Base-by-base conservation (phyloP, 1,139 yeast genomes). In the Entelexis sorbosivorans region DNA sequence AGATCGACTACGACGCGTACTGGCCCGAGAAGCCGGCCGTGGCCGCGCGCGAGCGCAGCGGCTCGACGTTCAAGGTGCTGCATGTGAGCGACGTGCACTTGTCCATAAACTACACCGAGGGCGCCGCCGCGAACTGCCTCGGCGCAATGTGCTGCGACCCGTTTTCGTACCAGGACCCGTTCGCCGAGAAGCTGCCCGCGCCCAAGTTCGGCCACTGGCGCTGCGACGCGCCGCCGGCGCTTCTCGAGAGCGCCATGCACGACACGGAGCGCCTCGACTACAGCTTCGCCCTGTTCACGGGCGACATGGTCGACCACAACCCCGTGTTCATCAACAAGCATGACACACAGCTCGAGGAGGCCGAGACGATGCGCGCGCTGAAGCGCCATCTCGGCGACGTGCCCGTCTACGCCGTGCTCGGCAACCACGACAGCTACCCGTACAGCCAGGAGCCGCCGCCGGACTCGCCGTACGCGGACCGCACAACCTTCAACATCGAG, bases 391-490 rank as follows among this genome's bases (percentile, higher is more conserved):
- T 82, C 56, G 69, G 73, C 13, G 69, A 75, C 50, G 65, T 78
- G 17, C 82, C 86, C 2, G 76, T 82, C n/a, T 80, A 69, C 61
- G 74, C 86, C 11, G 78, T 77, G 32, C 68, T 82, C 59, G 88
- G 89, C 17, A 81, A 81, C 64, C 88, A 82, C 63, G 88, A 82
- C 61, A 76, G 82, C 19, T 81, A 75, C 70, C 88, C 88, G 16
- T 81, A 79, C 61, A 83, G 81, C 17, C 86, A 81, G 64, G 64
- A 79, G 52, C 81, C 87, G 1, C 84, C 81, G 44, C 67, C 72
- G 52, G 61, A 66, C 38, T 71, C 75, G 32, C 75, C 76, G 4
- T 73, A 69, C 55, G 69, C 70, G 48, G 73, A 74, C 56, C 66
- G 75, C 52, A 79, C 78, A 61, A 70, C 73, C 46, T 80, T 81